phyloP scores from a whole-genome alignment of 1,284 basidiomycete genomes.

The Cryptococcus sp. region DNA sequence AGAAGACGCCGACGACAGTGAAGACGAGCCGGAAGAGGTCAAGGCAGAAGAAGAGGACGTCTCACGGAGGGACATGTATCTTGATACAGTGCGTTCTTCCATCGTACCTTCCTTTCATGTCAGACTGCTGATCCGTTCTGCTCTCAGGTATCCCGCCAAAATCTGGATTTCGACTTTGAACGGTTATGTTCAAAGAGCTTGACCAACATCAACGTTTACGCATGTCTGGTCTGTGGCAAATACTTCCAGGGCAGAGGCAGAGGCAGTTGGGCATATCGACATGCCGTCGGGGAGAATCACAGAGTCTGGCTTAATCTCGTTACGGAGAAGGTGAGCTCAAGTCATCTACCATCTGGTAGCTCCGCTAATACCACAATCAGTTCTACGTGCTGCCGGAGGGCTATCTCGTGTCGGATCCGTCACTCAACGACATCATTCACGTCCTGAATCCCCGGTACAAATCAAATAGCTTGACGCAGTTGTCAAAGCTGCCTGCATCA shows the following conservation, averaged over 20 bases:
- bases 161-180: constrained; percentile 98
- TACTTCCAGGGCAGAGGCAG: constrained; percentile 97
- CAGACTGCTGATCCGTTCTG: constrained; percentile 1
- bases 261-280: constrained; percentile 91
- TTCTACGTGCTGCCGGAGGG: constrained; percentile 98
- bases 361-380: constrained; percentile 53
- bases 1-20: constrained; percentile 54
- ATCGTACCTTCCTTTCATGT: constrained; percentile 12
- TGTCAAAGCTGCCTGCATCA: constrained; percentile 60
- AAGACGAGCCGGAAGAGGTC: constrained; percentile 44
- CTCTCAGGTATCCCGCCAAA: constrained; percentile 75
- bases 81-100: constrained; percentile 82
- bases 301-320: constrained; percentile 97
- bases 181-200: constrained; percentile 95
- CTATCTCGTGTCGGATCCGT: constrained; percentile 92
- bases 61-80: constrained; percentile 81
- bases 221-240: constrained; percentile 96
- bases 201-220: constrained; percentile 96
- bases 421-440: constrained; percentile 88
- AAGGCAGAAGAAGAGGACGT: constrained; percentile 55
- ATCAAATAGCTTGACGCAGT: constrained; percentile 56
- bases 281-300: constrained; percentile 96
- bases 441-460: constrained; percentile 83
- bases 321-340: constrained; percentile 72
- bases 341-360: background rate